A percentile compares a stretch with the other conserved stretches of the same genome.
These are phyloP conservation scores for Alternaria sp. DNA, from an alignment of 2,329 filamentous ascomycete species.

Conservation along the genomic window DNA sequence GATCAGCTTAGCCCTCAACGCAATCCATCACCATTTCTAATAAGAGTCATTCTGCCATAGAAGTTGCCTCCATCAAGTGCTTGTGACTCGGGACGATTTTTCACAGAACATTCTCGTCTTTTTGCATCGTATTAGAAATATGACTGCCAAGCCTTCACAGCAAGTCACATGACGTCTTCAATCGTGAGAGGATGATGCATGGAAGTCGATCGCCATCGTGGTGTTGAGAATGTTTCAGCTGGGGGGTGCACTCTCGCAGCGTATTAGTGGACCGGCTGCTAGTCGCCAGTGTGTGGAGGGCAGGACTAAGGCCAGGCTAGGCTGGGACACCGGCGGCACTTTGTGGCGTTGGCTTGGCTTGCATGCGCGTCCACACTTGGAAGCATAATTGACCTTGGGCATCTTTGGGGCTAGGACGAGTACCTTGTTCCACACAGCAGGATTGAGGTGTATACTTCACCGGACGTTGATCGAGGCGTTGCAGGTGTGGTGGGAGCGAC, in stretches of 20 bases:
- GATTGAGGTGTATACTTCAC: conserved; percentile 8
- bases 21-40: conserved; percentile 6
- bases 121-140: neutral
- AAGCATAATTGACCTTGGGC: conserved; percentile 7
- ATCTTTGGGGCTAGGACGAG: conserved; percentile 11
- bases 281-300: conserved; percentile 14
- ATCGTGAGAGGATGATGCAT: conserved; percentile 1
- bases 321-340: conserved; percentile 4
- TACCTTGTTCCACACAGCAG: conserved; percentile 21
- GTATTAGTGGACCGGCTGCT: conserved; percentile 20
- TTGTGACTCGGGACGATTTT: neutral
- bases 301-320: conserved; percentile 8
- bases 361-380: conserved; percentile 20
- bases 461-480: conserved; percentile 7
- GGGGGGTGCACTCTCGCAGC: conserved; percentile 24
- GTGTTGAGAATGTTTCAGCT: conserved; percentile 48
- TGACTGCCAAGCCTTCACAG: accelerated
- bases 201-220: conserved; percentile 28
- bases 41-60: neutral
- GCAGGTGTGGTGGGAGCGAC: neutral
- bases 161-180: conserved; percentile 14
- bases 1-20: conserved; percentile 12
- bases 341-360: conserved; percentile 16
- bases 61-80: neutral
- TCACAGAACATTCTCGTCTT: neutral